Evolutionary conservation across 345 rosid species (phyloP), one percentile per base, ranked within the genome.

Genomic region (Brassica incana): DNA sequence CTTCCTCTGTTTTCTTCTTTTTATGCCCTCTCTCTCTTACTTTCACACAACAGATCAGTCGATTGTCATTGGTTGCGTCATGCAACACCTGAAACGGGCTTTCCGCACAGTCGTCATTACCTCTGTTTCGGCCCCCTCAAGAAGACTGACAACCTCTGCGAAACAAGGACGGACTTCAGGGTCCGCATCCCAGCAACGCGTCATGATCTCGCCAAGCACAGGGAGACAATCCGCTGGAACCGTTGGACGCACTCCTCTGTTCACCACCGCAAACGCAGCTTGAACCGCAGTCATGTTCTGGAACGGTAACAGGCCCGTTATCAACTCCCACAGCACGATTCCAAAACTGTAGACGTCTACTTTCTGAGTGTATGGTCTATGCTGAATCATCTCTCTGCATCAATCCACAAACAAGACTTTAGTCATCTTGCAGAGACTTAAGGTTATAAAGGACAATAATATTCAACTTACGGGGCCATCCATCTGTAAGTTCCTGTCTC

Each of bases 311-410:
- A 73, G 71, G 5, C 87, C 86, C 0, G 85, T 85, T 15, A 86
- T 81, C 25, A 86, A 80, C 79, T 87, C 90, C 90, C 90, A 87
- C 66, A 87, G 75, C 43, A 87, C 90, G 8, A 85, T 85, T 54
- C 90, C 90, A 69, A 87, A 87, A 79, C 90, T 87, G 59, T 85
- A 87, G 32, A 87, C 88, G 15, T 87, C 90, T 18, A 85, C 90
- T 63, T 85, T 87, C 60, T 85, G 88, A 0, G 86, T 84, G 85
- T 85, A 87, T 33, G 90, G 88, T 80, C 87, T 71, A 63, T 84
- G 90, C 83, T 85, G 88, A 69, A 85, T 87, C 88, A 87, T 85
- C 82, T 87, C 87, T 63, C 88, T 87, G 87, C 74, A 84, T 72
- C 52, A 18, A 73, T 58, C 71, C 69, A 35, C 65, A 72, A 0